These are phyloP conservation scores for Hygrophorus russula DNA, from an alignment of 768 basidiomycete species.

Conservation along the genomic window DNA sequence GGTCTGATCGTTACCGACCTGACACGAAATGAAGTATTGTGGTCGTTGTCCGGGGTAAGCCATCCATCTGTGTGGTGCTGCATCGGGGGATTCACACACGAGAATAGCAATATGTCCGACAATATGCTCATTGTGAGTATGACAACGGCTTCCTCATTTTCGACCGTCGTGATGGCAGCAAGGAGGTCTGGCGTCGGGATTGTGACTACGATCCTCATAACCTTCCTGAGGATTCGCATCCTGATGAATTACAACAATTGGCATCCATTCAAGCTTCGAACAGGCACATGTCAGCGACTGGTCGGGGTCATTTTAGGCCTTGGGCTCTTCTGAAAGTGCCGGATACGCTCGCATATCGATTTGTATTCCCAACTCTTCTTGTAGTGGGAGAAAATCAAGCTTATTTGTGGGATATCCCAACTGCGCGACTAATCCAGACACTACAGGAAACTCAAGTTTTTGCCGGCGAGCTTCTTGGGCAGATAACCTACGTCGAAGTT, in stretches of 20 bases:
- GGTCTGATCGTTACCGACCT: conserved; percentile 53
- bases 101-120: conserved; percentile 35
- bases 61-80: not conserved
- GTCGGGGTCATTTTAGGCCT: conserved; percentile 45
- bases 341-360: conserved; percentile 45
- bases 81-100: not conserved
- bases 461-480: conserved; percentile 16
- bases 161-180: conserved; percentile 41
- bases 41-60: conserved; percentile 48
- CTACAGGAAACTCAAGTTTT: conserved; percentile 27
- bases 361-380: conserved; percentile 57
- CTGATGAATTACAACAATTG: conserved; percentile 18
- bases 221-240: conserved; percentile 17
- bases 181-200: conserved; percentile 62
- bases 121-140: conserved; percentile 65
- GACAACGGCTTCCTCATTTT: conserved; percentile 61
- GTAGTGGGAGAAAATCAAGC: conserved; percentile 32
- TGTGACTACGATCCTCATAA: conserved; percentile 17
- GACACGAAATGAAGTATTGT: conserved; percentile 35
- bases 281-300: conserved; percentile 6
- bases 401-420: conserved; percentile 54
- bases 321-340: conserved; percentile 48
- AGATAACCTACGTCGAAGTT: conserved; percentile 58
- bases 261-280: conserved; percentile 6
- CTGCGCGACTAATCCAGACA: conserved; percentile 35